Conservation (phyloP, 768 basidiomycete species). For the Crucibulum laeve region DNA sequence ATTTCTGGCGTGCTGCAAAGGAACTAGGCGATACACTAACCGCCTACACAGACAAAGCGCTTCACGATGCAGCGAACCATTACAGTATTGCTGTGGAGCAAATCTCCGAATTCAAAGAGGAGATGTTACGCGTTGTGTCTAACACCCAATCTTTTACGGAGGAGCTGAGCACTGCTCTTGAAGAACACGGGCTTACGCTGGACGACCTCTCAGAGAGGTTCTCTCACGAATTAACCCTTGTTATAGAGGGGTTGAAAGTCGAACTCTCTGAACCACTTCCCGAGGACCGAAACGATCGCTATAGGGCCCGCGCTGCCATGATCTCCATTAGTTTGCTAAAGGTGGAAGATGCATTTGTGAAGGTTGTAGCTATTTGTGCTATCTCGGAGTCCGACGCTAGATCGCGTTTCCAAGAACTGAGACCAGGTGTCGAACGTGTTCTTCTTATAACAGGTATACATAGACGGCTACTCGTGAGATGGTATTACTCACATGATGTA, state of each 20-base stretch:
- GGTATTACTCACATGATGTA: slow-evolving; percentile 4
- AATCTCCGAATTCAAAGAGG: slow-evolving; percentile 15
- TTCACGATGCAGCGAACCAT: slow-evolving; percentile 9
- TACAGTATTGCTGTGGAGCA: slow-evolving; percentile 12
- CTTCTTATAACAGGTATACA: slow-evolving; percentile 19
- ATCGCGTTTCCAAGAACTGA: slow-evolving; percentile 16
- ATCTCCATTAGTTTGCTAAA: slow-evolving; percentile 16
- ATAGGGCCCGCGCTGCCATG: slow-evolving; percentile 17
- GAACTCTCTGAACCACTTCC: slow-evolving; percentile 25
- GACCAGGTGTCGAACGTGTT: slow-evolving; percentile 14
- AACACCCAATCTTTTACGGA: slow-evolving; percentile 11
- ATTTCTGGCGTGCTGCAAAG: slow-evolving; percentile 13
- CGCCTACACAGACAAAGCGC: slow-evolving; percentile 12
- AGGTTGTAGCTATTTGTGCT: slow-evolving; percentile 13
- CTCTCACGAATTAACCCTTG: slow-evolving; percentile 11
- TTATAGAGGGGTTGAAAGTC: slow-evolving; percentile 16
- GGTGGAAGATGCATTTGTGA: slow-evolving; percentile 19
- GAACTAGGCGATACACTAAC: slow-evolving; percentile 7
- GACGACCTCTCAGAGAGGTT: slow-evolving; percentile 13
- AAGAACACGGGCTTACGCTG: slow-evolving; percentile 1
- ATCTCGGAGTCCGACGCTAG: slow-evolving; percentile 18
- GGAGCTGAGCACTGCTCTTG: slow-evolving; percentile 1
- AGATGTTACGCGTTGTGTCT: slow-evolving; percentile 12
- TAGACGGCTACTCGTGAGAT: not conserved
- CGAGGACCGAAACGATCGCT: slow-evolving; percentile 21